Percentiles rank a stretch among this genome's conserved stretches.
phyloP scores from a whole-genome alignment of 2,329 filamentous ascomycete genomes.

The Exophiala calicioides region DNA sequence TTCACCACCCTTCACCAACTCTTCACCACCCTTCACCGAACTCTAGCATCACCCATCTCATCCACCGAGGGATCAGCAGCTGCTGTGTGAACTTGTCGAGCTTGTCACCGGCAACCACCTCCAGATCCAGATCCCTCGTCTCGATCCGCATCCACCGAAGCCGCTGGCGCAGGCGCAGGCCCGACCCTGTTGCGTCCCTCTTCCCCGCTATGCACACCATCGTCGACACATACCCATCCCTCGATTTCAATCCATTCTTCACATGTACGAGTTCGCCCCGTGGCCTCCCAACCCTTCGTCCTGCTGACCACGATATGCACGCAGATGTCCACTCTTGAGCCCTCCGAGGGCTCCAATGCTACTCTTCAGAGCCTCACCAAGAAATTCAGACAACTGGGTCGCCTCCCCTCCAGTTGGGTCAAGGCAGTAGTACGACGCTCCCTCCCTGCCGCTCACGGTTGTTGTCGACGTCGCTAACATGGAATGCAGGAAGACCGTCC shows the following conservation, averaged over 20 bases:
- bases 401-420: constrained; percentile 25
- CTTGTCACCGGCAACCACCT: too few species aligned
- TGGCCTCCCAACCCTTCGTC: not conserved
- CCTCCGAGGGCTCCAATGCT: constrained; percentile 18
- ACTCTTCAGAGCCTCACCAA: constrained; percentile 26
- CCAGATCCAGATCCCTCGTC: too few species aligned
- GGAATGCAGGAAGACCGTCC: constrained; percentile 14
- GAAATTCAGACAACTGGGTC: constrained; percentile 26
- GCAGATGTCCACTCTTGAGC: constrained; percentile 26
- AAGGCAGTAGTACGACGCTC: constrained; percentile 16
- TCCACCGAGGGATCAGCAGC: too few species aligned
- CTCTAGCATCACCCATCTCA: too few species aligned
- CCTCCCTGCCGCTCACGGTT: not conserved
- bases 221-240: not conserved
- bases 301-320: constrained; percentile 19
- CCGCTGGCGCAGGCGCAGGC: too few species aligned
- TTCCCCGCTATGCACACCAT: not conserved
- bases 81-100: too few species aligned
- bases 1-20: too few species aligned
- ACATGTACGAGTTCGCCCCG: constrained; percentile 6
- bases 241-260: constrained; percentile 9
- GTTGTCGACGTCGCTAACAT: constrained; percentile 4
- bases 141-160: too few species aligned
- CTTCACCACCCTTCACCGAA: too few species aligned
- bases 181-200: too few species aligned